Conservation (phyloP, 257 asterid species). For the Nicotiana paniculata region DNA sequence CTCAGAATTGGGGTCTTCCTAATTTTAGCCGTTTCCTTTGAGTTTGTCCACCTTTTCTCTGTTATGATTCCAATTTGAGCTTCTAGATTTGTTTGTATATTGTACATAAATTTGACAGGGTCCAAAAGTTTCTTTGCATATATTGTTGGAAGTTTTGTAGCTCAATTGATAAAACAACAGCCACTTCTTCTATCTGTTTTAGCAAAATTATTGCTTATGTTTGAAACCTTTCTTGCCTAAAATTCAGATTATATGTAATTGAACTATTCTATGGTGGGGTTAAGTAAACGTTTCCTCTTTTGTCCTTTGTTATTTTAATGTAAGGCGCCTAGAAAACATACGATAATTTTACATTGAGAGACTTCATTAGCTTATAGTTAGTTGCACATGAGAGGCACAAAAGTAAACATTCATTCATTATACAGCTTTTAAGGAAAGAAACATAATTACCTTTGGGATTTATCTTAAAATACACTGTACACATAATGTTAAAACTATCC, state of each 20-base stretch:
- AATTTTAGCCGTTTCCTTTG: not conserved
- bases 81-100: not conserved
- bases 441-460: not conserved
- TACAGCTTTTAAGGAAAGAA: not conserved
- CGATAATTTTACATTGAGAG: too few species aligned
- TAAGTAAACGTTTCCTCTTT: not conserved
- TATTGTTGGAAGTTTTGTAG: not conserved
- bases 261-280: not conserved
- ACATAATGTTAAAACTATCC: not conserved
- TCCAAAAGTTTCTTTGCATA: not conserved
- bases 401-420: not conserved
- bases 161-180: not conserved
- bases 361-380: too few species aligned
- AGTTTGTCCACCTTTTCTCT: not conserved
- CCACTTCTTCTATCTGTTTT: not conserved
- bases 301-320: not conserved
- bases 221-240: not conserved
- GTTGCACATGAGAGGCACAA: not conserved
- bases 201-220: not conserved
- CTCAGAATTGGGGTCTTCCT: not conserved
- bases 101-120: not conserved
- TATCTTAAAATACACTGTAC: not conserved
- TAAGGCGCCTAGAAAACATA: not conserved
- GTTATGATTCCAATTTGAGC: not conserved
- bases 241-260: not conserved